Evolutionary conservation across 176 grass and related monocot species (phyloP).

Genomic region (Poa annua): DNA sequence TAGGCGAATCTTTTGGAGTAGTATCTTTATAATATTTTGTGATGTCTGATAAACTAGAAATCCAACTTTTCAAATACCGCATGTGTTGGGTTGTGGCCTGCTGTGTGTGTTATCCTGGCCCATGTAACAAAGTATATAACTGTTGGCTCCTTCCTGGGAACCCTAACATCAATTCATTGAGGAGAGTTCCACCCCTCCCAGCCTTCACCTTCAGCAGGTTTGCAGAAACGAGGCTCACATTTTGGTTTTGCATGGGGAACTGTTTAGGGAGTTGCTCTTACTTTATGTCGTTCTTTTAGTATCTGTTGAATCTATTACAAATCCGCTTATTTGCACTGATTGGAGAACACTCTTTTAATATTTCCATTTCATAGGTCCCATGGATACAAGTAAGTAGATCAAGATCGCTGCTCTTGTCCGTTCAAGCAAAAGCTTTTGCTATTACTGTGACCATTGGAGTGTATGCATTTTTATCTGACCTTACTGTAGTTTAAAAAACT

Average conservation of each 20-base stretch:
- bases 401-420: slow-evolving; percentile 79
- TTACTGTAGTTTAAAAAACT: slow-evolving; percentile 14
- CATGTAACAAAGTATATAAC: no score
- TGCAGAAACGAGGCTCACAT: slow-evolving; percentile 1
- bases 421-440: slow-evolving; percentile 70
- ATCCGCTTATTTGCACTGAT: slow-evolving; percentile 15
- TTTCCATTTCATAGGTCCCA: slow-evolving; percentile 71
- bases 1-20: neutral
- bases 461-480: slow-evolving; percentile 58
- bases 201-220: no score
- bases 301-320: slow-evolving; percentile 27
- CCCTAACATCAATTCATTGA: no score
- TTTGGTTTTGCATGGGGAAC: slow-evolving; percentile 23
- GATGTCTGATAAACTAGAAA: neutral
- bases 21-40: neutral
- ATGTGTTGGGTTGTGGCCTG: no score
- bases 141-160: no score
- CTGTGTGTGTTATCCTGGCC: no score
- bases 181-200: no score
- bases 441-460: slow-evolving; percentile 65
- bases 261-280: neutral
- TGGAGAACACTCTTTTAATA: slow-evolving; percentile 20
- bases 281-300: slow-evolving; percentile 30
- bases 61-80: neutral
- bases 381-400: slow-evolving; percentile 99